These are phyloP conservation scores for Pleurotus giganteus DNA, from an alignment of 768 basidiomycete species.

Conservation along the genomic window DNA sequence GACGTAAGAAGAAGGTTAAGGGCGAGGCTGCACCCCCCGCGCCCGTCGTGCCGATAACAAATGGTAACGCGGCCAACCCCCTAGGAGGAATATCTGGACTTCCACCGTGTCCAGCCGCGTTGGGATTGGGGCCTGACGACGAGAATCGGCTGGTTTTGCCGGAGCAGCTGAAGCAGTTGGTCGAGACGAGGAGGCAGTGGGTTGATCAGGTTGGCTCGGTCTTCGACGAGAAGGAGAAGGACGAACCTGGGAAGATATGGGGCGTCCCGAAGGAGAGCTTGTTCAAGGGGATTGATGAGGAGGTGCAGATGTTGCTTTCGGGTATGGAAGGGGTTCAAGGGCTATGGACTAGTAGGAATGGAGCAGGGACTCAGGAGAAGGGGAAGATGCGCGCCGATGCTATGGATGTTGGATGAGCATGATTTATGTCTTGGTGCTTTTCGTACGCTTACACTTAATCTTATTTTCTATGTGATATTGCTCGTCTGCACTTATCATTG, in stretches of 20 bases:
- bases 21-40: slow-evolving; percentile 24
- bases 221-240: slow-evolving; percentile 72
- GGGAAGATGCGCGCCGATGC: slow-evolving; percentile 50
- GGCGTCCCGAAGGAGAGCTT: slow-evolving; percentile 77
- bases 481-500: too few species aligned
- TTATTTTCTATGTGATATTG: slow-evolving; percentile 18
- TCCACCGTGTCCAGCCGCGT: slow-evolving; percentile 67
- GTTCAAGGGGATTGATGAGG: slow-evolving; percentile 73
- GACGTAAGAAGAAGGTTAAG: slow-evolving; percentile 74
- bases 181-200: slow-evolving; percentile 77
- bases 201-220: slow-evolving; percentile 71
- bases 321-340: slow-evolving; percentile 18
- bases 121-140: slow-evolving; percentile 68
- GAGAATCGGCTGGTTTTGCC: slow-evolving; percentile 60
- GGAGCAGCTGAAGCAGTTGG: slow-evolving; percentile 67
- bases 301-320: slow-evolving; percentile 39
- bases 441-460: slow-evolving; percentile 14
- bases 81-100: slow-evolving; percentile 27
- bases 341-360: slow-evolving; percentile 29
- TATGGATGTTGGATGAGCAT: slow-evolving; percentile 65
- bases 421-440: not conserved
- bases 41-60: slow-evolving; percentile 24
- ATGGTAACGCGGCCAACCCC: slow-evolving; percentile 26
- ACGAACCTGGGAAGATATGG: slow-evolving; percentile 66
- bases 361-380: slow-evolving; percentile 42